Evolutionary conservation across 805 yeast species (phyloP).

Genomic region (Yarrowia phangngaensis): DNA sequence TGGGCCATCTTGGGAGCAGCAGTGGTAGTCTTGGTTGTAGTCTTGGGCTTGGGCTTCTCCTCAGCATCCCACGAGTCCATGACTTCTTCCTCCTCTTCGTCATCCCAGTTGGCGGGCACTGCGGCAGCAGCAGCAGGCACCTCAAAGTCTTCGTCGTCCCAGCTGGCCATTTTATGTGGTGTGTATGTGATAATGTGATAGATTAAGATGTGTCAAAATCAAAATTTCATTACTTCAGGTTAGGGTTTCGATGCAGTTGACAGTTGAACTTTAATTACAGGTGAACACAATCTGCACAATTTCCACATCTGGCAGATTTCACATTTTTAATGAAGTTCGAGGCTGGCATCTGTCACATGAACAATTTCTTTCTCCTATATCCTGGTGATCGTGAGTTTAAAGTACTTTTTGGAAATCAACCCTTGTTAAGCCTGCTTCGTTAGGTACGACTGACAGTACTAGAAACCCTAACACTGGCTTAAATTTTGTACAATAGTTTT

Average conservation of each 20-base stretch:
- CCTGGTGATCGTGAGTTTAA: too few species aligned
- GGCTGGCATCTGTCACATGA: too few species aligned
- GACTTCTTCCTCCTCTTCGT: slow-evolving; percentile 69
- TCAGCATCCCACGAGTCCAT: slow-evolving; percentile 89
- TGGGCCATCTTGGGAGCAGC: slow-evolving; percentile 43
- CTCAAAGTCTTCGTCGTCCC: slow-evolving; percentile 86
- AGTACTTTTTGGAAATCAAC: too few species aligned
- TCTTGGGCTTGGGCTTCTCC: slow-evolving; percentile 48
- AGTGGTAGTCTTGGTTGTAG: slow-evolving; percentile 45
- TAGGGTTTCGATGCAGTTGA: slow-evolving; percentile 1
- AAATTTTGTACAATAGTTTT: too few species aligned
- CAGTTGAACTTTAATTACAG: neutral
- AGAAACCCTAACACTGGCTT: too few species aligned
- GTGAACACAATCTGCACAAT: neutral
- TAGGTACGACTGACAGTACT: too few species aligned
- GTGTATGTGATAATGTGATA: slow-evolving; percentile 5
- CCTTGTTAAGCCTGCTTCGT: too few species aligned
- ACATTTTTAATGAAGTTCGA: too few species aligned
- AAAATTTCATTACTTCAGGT: slow-evolving; percentile 15
- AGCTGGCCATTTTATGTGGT: slow-evolving; percentile 12
- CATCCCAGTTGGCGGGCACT: slow-evolving; percentile 75
- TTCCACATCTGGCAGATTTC: too few species aligned
- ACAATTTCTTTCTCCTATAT: too few species aligned
- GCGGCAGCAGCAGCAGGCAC: slow-evolving; percentile 59
- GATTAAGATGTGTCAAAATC: neutral